These are phyloP conservation scores for Plasmodium inui DNA, from an alignment of 169 alveolate genomes.

Conservation along the genomic window DNA sequence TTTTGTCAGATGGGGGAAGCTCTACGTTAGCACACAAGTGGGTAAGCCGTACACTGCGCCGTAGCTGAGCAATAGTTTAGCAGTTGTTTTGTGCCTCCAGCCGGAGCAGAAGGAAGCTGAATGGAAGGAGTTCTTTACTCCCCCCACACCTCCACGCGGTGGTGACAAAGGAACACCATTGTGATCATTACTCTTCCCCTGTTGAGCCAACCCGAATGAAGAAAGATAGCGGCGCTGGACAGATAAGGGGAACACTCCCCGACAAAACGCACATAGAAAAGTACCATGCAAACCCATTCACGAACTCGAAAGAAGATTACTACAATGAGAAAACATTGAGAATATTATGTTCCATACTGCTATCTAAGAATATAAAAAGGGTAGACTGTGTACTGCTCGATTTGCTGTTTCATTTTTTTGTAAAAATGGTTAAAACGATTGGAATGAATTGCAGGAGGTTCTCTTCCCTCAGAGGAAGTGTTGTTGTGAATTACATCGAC, in stretches of 20 bases:
- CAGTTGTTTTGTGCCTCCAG: neutral
- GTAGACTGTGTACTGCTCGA: slow-evolving; percentile 8
- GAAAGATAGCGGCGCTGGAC: neutral
- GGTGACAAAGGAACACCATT: neutral
- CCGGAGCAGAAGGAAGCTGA: neutral
- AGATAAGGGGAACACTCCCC: neutral
- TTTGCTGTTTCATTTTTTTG: slow-evolving; percentile 44
- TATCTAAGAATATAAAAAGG: slow-evolving; percentile 27
- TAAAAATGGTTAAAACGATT: slow-evolving; percentile 45
- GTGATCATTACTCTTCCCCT: neutral
- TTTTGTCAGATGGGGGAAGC: neutral
- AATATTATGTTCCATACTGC: slow-evolving; percentile 39
- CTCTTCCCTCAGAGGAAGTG: slow-evolving; percentile 63
- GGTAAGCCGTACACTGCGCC: neutral
- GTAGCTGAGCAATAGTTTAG: neutral
- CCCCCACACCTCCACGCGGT: neutral
- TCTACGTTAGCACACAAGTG: neutral
- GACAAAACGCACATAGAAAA: neutral
- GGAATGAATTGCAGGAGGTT: slow-evolving; percentile 38
- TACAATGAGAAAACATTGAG: slow-evolving; percentile 21
- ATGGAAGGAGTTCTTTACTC: neutral
- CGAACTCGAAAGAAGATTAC: slow-evolving; percentile 54
- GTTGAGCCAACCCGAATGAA: neutral
- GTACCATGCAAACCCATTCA: slow-evolving; percentile 45
- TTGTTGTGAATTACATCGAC: slow-evolving; percentile 62